Percentiles rank a stretch among this genome's conserved stretches.
Evolutionary conservation across 768 basidiomycete species (phyloP).

Genomic region (Phylloporus sp.): DNA sequence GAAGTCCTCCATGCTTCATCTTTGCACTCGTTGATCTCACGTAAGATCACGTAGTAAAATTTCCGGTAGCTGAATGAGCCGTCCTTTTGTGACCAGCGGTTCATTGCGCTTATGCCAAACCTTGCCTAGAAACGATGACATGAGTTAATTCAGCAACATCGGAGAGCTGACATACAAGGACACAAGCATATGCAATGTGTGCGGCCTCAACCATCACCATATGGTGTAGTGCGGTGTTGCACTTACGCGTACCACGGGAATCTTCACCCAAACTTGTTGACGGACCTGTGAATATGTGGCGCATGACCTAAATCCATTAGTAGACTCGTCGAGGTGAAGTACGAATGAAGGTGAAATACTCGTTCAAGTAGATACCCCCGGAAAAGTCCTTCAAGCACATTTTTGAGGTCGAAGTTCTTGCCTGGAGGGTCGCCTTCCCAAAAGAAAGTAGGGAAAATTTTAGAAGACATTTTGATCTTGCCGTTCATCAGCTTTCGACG

Average conservation of each 20-base stretch:
- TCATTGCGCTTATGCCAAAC: slow-evolving; percentile 1
- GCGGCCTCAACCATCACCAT: slow-evolving; percentile 3
- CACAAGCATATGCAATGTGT: slow-evolving; percentile 4
- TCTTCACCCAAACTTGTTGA: neutral
- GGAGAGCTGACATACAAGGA: neutral
- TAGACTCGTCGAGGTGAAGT: no score
- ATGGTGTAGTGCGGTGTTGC: neutral
- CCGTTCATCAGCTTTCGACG: no score
- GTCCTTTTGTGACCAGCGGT: neutral
- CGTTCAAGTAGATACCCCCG: no score
- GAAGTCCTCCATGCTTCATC: neutral
- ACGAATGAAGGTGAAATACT: no score
- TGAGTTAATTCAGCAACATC: neutral
- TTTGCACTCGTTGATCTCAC: neutral
- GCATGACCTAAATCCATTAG: no score
- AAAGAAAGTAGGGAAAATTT: no score
- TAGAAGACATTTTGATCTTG: no score
- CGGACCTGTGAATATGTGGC: neutral
- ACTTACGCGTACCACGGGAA: neutral
- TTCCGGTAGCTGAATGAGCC: slow-evolving; percentile 1
- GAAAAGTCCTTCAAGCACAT: no score
- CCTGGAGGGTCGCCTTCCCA: no score
- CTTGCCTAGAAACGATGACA: neutral
- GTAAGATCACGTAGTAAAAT: neutral
- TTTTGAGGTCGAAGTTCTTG: no score